Base-by-base conservation (phyloP, 192 early-diverging fungal species). In the Lunasporangiospora selenospora region DNA sequence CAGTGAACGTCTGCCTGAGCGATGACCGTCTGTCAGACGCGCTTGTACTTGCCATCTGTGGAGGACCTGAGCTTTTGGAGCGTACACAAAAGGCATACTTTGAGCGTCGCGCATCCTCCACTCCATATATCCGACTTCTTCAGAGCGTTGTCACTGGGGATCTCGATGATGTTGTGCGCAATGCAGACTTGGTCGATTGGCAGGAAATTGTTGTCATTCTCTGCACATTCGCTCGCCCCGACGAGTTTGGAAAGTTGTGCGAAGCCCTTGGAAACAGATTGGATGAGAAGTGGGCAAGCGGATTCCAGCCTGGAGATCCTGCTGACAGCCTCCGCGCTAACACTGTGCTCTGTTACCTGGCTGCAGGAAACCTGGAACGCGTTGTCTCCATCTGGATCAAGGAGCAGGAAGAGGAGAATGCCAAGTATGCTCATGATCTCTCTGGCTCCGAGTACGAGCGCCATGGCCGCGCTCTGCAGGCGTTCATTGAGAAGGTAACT, bases 191-290 rank as follows among this genome's bases (percentile, higher is more conserved):
- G 63, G 82, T 83, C 27, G 90, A 90, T 50, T 99, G 98, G 98
- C 91, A 93, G 73, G 92, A 98, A 58, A 80, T 97, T 27, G 75
- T 98, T 33, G 96, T 93, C 12, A 80, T 98, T 8, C 85, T 99
- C 43, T 98, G 94, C 81, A 98, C 95, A 0, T 98, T 98, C 71
- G 92, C 89, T 37, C 85, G 87, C 51, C 78, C 89, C 27, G 96
- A 98, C 38, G 92, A 95, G 52, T 90, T 93, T 67, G 83, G 81
- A 41, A 66, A 63, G n/a, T 58, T 92, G 29, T 88, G 87, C 58
- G 88, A 90, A 50, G 67, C 77, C 4, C 85, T 93, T 11, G 92
- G 89, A 13, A 76, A 79, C 31, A 81, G 89, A 32, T 61, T 88
- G 21, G 83, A 89, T 65, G 36, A 78, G 43, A 77, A 70, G 29